These are phyloP conservation scores for Talaromyces sp. DNA, from an alignment of 2,329 filamentous ascomycete species.

Conservation along the genomic window DNA sequence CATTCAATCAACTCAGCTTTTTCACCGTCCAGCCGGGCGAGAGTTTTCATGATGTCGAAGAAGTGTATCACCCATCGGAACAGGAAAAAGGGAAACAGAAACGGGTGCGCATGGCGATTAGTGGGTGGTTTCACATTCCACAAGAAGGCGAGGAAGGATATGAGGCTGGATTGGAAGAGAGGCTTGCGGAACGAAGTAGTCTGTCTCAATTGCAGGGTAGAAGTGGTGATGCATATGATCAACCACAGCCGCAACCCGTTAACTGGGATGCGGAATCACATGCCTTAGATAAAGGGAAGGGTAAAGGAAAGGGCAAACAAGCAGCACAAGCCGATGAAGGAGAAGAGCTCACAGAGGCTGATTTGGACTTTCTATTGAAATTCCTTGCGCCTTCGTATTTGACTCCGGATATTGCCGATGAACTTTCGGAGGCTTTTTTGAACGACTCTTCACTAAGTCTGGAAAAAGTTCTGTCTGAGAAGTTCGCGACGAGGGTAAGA, in stretches of 20 bases:
- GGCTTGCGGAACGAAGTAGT: slow-evolving; percentile 82
- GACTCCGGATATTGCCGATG: slow-evolving; percentile 83
- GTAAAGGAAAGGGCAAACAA: slow-evolving; percentile 36
- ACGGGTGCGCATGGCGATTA: slow-evolving; percentile 88
- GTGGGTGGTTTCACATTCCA: slow-evolving; percentile 98
- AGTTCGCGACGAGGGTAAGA: slow-evolving; percentile 70
- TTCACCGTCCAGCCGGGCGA: slow-evolving; percentile 98
- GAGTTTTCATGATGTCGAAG: slow-evolving; percentile 98
- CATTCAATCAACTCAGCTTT: slow-evolving; percentile 97
- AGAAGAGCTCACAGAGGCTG: slow-evolving; percentile 65
- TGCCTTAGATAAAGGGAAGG: slow-evolving; percentile 26
- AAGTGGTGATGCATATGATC: slow-evolving; percentile 76
- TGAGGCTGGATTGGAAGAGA: slow-evolving; percentile 81
- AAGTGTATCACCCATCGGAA: slow-evolving; percentile 74
- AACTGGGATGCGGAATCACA: slow-evolving; percentile 37
- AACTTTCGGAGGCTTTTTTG: slow-evolving; percentile 73
- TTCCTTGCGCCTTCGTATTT: slow-evolving; percentile 89
- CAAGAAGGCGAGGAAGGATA: slow-evolving; percentile 92
- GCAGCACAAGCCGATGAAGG: slow-evolving; percentile 50
- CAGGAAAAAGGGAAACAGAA: slow-evolving; percentile 58
- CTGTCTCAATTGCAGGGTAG: slow-evolving; percentile 90
- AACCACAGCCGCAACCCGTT: slow-evolving; percentile 63
- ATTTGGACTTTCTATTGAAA: slow-evolving; percentile 84
- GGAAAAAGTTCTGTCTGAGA: slow-evolving; percentile 71
- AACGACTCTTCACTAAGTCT: slow-evolving; percentile 82